Evolutionary conservation across 2,329 filamentous ascomycete species (phyloP).

Genomic region (Calonectria montana): DNA sequence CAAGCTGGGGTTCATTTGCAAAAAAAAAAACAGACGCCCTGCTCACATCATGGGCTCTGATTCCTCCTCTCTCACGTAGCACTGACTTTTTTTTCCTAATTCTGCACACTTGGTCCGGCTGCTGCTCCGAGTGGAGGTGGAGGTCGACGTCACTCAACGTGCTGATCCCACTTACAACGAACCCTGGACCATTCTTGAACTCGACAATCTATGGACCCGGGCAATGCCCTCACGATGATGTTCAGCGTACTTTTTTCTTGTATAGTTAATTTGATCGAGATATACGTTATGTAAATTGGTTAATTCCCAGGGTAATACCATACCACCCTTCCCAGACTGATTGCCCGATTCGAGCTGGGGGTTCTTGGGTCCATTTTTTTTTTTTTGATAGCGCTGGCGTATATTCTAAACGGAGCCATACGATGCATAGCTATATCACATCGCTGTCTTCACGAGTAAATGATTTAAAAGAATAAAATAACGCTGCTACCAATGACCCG

Average conservation of each 20-base stretch:
- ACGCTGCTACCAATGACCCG: not conserved
- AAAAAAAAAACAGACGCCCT: not conserved
- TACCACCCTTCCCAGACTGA: too few species aligned
- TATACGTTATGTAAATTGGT: not conserved
- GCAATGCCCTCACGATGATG: not conserved
- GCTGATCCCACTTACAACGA: constrained; percentile 1
- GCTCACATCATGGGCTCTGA: not conserved
- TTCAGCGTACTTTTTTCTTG: not conserved
- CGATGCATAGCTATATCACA: not conserved
- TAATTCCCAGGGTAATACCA: not conserved
- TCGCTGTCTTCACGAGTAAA: not conserved
- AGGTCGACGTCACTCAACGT: not conserved
- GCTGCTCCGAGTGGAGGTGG: not conserved
- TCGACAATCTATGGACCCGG: not conserved
- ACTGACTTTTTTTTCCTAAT: not conserved
- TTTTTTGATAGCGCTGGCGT: not conserved
- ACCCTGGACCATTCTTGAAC: not conserved
- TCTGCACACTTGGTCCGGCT: not conserved
- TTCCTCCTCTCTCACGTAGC: not conserved
- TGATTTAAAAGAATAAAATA: not conserved
- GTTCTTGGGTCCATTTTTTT: too few species aligned
- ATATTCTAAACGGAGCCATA: not conserved
- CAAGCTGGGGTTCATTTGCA: not conserved
- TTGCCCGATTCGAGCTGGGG: too few species aligned
- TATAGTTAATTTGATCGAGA: not conserved